These are phyloP conservation scores for Diplogelasinospora grovesii DNA, from an alignment of 495 filamentous ascomycete genomes.

Conservation along the genomic window DNA sequence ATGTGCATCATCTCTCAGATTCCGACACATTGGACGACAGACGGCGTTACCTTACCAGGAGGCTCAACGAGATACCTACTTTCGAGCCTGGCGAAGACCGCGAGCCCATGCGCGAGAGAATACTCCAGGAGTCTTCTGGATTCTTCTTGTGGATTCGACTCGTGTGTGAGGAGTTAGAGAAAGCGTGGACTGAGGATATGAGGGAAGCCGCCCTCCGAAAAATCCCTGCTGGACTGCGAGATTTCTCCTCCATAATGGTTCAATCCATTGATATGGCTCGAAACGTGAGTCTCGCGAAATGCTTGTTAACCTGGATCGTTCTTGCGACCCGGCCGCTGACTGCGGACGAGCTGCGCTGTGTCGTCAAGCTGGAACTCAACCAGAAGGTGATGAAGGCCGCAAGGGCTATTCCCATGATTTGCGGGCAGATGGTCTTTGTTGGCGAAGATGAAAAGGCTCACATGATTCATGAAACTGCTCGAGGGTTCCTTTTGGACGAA, in stretches of 20 bases:
- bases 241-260: constrained; percentile 22
- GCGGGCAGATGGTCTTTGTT: constrained; percentile 24
- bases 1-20: constrained; percentile 8
- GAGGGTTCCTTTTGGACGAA: constrained; percentile 23
- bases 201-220: constrained; percentile 22
- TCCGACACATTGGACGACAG: constrained; percentile 23
- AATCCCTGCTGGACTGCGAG: constrained; percentile 16
- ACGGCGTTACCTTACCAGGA: constrained; percentile 14
- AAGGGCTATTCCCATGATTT: constrained; percentile 22
- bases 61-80: constrained; percentile 12
- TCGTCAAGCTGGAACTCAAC: constrained; percentile 22
- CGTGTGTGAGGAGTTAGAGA: constrained; percentile 23
- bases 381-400: constrained; percentile 20
- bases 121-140: constrained; percentile 26
- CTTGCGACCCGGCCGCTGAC: constrained; percentile 21
- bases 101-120: constrained; percentile 20
- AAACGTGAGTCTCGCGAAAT: constrained; percentile 13
- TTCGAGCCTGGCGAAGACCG: constrained; percentile 10
- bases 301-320: constrained; percentile 24
- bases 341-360: constrained; percentile 17
- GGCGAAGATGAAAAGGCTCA: constrained; percentile 18
- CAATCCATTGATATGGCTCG: constrained; percentile 13
- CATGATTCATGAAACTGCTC: constrained; percentile 28
- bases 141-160: constrained; percentile 30
- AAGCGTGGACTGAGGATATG: constrained; percentile 19